Evolutionary conservation across 2,329 filamentous ascomycete species (phyloP).

Genomic region (Pseudogymnoascus sp.): DNA sequence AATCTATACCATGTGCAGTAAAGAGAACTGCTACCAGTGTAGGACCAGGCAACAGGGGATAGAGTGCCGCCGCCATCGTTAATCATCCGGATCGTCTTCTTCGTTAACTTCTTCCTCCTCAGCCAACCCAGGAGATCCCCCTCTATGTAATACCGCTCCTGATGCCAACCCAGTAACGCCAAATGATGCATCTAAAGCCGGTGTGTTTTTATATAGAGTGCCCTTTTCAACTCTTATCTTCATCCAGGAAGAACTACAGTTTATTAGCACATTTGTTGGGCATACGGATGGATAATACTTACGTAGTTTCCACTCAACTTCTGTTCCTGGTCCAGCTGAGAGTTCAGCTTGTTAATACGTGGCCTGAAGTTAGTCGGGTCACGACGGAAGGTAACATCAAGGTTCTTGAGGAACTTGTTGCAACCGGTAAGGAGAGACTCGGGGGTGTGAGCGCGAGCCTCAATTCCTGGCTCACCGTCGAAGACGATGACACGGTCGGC

Average conservation of each 20-base stretch:
- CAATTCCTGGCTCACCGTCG: constrained; percentile 82
- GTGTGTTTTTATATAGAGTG: constrained; percentile 39
- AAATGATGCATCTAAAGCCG: constrained; percentile 23
- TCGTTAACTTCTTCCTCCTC: constrained; percentile 50
- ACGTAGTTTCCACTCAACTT: constrained; percentile 88
- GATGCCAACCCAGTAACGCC: constrained; percentile 28
- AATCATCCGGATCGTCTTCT: constrained; percentile 57
- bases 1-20: constrained; percentile 21
- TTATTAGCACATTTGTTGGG: constrained; percentile 15
- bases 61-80: constrained; percentile 50
- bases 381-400: constrained; percentile 97
- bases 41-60: constrained; percentile 61
- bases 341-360: constrained; percentile 95
- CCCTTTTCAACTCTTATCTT: constrained; percentile 59
- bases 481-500: constrained; percentile 98
- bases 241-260: constrained; percentile 85
- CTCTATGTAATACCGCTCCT: constrained; percentile 21
- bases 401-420: constrained; percentile 92
- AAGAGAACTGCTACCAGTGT: constrained; percentile 27
- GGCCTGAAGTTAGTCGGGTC: constrained; percentile 94
- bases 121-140: constrained; percentile 30
- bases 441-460: constrained; percentile 79
- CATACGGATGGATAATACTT: constrained; percentile 34
- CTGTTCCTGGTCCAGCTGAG: constrained; percentile 96
- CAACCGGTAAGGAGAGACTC: constrained; percentile 91